These are phyloP conservation scores for Pseudevernia furfuracea DNA, from an alignment of 495 filamentous ascomycete genomes.

Conservation along the genomic window DNA sequence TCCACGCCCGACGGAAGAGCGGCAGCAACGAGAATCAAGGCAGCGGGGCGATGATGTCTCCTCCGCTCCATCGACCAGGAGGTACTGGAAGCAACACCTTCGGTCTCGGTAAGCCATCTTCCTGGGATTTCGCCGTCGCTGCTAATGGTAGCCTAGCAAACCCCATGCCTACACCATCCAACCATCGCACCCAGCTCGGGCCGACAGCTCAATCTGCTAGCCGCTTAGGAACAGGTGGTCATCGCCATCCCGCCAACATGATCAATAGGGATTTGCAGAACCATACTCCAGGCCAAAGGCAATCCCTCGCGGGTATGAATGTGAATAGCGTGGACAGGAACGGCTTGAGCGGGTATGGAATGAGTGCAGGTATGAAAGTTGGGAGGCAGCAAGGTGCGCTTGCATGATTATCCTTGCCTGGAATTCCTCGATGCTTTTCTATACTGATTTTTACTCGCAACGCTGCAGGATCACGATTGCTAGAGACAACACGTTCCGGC, in stretches of 20 bases:
- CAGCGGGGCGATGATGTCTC: constrained; percentile 35
- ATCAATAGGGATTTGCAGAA: constrained; percentile 21
- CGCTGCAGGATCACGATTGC: background rate
- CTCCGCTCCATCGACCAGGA: constrained; percentile 18
- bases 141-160: constrained; percentile 11
- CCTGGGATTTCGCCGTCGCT: background rate
- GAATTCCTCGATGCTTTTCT: background rate
- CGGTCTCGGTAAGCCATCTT: constrained; percentile 5
- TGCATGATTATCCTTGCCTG: background rate
- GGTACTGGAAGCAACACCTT: constrained; percentile 11
- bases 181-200: constrained; percentile 27
- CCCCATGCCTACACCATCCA: constrained; percentile 21
- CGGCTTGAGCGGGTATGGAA: constrained; percentile 36
- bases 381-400: constrained; percentile 21
- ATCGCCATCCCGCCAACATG: constrained; percentile 14
- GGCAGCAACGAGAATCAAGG: constrained; percentile 29
- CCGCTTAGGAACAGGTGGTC: constrained; percentile 2
- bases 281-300: constrained; percentile 29
- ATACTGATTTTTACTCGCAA: background rate
- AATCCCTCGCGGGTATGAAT: constrained; percentile 28
- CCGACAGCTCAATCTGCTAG: constrained; percentile 16
- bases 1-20: constrained; percentile 42
- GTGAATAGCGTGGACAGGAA: constrained; percentile 26
- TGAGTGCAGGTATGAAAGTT: constrained; percentile 43
- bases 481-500: background rate